A percentile compares a stretch with the other conserved stretches of the same genome.
These are phyloP conservation scores for Plasmodium berghei DNA, from an alignment of 169 alveolate species.

Conservation along the genomic window DNA sequence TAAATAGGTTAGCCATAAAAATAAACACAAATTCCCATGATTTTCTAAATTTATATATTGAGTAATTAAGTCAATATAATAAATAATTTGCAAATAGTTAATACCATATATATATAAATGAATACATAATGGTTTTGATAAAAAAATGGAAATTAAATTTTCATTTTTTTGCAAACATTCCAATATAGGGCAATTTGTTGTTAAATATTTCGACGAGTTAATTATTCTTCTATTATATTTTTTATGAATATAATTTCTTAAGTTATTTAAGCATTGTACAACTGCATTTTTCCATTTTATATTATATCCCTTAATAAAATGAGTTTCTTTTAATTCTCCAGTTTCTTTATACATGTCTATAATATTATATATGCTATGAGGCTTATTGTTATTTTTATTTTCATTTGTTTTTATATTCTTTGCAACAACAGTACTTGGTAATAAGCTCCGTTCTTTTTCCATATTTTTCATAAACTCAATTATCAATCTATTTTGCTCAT, in stretches of 20 bases:
- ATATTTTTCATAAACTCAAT: conserved; percentile 33
- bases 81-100: conserved; percentile 37
- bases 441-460: conserved; percentile 34
- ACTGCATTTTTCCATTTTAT: conserved; percentile 11
- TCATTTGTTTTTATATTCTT: background rate
- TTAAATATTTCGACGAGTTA: conserved; percentile 20
- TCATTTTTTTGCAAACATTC: conserved; percentile 26
- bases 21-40: background rate
- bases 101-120: conserved; percentile 69
- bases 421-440: conserved; percentile 37
- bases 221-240: conserved; percentile 57
- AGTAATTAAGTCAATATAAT: conserved; percentile 39
- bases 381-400: background rate
- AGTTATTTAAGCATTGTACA: conserved; percentile 11
- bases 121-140: conserved; percentile 21
- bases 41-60: conserved; percentile 5
- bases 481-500: conserved; percentile 50
- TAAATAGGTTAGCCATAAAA: conserved; percentile 35
- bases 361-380: conserved; percentile 8
- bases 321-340: background rate
- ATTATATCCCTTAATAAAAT: background rate
- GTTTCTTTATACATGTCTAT: conserved; percentile 14
- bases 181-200: conserved; percentile 32
- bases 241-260: conserved; percentile 48
- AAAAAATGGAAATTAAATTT: conserved; percentile 28